Conservation (phyloP, 2,329 filamentous ascomycete genomes). For the Leptodontidium sp. region DNA sequence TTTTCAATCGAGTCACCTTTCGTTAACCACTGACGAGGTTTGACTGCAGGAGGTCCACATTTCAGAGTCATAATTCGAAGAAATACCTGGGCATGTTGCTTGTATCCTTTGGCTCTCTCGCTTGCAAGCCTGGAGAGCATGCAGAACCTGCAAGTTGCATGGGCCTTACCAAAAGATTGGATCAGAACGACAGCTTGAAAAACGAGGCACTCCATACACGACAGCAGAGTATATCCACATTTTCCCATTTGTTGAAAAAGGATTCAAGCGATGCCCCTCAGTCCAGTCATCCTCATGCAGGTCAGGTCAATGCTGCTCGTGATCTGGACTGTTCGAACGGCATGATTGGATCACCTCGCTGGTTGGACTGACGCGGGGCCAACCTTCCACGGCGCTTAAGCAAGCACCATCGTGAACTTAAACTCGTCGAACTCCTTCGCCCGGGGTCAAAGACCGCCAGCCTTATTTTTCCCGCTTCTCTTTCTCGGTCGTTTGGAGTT, state of each 20-base stretch:
- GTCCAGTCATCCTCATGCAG: conserved; percentile 7
- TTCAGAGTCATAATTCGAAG: conserved; percentile 13
- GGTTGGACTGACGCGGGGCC: conserved; percentile 16
- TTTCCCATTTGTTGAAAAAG: not conserved
- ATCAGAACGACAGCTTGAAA: not conserved
- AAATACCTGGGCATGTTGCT: not conserved
- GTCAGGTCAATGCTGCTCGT: conserved; percentile 17
- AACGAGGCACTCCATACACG: conserved; percentile 6
- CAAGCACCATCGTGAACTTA: conserved; percentile 22
- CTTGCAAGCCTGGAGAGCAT: not conserved
- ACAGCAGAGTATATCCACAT: conserved; percentile 1
- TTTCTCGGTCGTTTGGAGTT: conserved; percentile 18
- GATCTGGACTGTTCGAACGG: conserved; percentile 17
- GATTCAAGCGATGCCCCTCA: conserved; percentile 7
- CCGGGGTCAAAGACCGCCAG: conserved; percentile 12
- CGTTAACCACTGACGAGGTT: not conserved
- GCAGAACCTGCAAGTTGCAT: conserved; percentile 9
- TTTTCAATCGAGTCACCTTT: conserved; percentile 15
- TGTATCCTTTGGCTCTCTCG: not conserved
- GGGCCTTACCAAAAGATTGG: conserved; percentile 7
- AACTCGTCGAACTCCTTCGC: conserved; percentile 8
- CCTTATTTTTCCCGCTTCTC: conserved; percentile 12
- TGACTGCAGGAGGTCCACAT: conserved; percentile 2
- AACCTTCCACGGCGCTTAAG: conserved; percentile 25
- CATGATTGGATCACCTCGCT: conserved; percentile 17